Evolutionary conservation across 1,284 basidiomycete genomes (phyloP).

Genomic region (Pyrrhoderma lamaoense): DNA sequence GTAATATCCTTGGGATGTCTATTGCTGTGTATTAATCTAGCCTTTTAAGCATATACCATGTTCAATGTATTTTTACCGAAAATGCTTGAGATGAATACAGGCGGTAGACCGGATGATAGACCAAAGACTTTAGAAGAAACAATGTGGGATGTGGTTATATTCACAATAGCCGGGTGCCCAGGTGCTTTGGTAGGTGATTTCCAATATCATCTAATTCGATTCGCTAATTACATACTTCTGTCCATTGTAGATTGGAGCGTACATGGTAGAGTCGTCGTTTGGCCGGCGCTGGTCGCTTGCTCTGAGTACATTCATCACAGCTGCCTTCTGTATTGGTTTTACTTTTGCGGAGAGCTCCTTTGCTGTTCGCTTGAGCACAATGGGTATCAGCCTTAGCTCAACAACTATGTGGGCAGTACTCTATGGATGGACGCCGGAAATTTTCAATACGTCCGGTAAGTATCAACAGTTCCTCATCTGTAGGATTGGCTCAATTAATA

Average conservation of each 20-base stretch:
- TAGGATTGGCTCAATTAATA: too few relatives aligned
- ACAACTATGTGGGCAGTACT: slow-evolving; percentile 92
- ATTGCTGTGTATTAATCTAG: not conserved
- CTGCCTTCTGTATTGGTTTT: slow-evolving; percentile 72
- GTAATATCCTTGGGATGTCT: not conserved
- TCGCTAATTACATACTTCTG: slow-evolving; percentile 11
- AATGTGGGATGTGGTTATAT: slow-evolving; percentile 78
- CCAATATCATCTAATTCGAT: slow-evolving; percentile 26
- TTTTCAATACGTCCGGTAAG: slow-evolving; percentile 73
- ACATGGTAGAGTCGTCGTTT: slow-evolving; percentile 72
- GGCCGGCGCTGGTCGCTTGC: slow-evolving; percentile 79
- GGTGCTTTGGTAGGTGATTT: slow-evolving; percentile 60
- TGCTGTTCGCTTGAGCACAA: slow-evolving; percentile 68
- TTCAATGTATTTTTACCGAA: slow-evolving; percentile 97
- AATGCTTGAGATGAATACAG: slow-evolving; percentile 59
- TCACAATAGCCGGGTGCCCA: slow-evolving; percentile 79
- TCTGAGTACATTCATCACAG: slow-evolving; percentile 75
- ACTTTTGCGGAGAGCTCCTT: slow-evolving; percentile 52
- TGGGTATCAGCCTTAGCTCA: slow-evolving; percentile 75
- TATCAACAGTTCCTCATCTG: too few relatives aligned
- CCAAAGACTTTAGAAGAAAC: slow-evolving; percentile 56
- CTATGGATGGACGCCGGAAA: slow-evolving; percentile 91
- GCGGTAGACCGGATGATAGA: slow-evolving; percentile 25
- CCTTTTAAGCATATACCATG: slow-evolving; percentile 76
- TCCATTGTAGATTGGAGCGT: slow-evolving; percentile 75